These are phyloP conservation scores for Crucibulum laeve DNA, from an alignment of 768 basidiomycete species.

Conservation along the genomic window DNA sequence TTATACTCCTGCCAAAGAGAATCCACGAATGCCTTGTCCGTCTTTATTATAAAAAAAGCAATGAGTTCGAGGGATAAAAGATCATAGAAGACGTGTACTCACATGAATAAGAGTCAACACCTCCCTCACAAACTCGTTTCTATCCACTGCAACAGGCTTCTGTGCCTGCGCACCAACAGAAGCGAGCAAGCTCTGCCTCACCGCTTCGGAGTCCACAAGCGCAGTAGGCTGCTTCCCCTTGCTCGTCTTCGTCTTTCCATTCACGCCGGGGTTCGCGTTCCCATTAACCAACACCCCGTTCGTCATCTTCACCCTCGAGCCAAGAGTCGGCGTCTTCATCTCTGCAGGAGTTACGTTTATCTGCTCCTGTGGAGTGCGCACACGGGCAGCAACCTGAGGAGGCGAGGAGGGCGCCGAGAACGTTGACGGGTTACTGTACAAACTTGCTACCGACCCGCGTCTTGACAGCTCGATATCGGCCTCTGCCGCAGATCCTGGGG, in stretches of 20 bases:
- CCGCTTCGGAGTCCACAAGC: slow-evolving; percentile 20
- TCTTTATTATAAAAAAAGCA: slow-evolving; percentile 31
- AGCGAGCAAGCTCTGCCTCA: slow-evolving; percentile 23
- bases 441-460: no score
- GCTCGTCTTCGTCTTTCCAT: slow-evolving; percentile 16
- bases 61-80: background rate
- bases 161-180: slow-evolving; percentile 17
- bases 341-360: slow-evolving; percentile 9
- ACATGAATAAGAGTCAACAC: slow-evolving; percentile 61
- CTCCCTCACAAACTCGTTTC: slow-evolving; percentile 57
- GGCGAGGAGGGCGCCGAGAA: no score
- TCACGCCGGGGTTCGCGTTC: slow-evolving; percentile 1
- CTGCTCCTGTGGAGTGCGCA: background rate
- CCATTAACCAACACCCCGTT: slow-evolving; percentile 16
- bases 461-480: background rate
- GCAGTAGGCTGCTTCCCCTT: no score
- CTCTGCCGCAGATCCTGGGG: slow-evolving; percentile 24
- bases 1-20: slow-evolving; percentile 52
- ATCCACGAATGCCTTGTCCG: slow-evolving; percentile 64
- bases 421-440: no score
- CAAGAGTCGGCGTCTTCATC: slow-evolving; percentile 24
- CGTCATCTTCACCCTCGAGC: background rate
- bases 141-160: slow-evolving; percentile 28
- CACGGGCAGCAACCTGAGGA: no score
- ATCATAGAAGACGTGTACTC: slow-evolving; percentile 16